Evolutionary conservation across 2,329 filamentous ascomycete genomes (phyloP), one percentile per base, ranked within the genome.

Genomic region (Talaromyces sp.): DNA sequence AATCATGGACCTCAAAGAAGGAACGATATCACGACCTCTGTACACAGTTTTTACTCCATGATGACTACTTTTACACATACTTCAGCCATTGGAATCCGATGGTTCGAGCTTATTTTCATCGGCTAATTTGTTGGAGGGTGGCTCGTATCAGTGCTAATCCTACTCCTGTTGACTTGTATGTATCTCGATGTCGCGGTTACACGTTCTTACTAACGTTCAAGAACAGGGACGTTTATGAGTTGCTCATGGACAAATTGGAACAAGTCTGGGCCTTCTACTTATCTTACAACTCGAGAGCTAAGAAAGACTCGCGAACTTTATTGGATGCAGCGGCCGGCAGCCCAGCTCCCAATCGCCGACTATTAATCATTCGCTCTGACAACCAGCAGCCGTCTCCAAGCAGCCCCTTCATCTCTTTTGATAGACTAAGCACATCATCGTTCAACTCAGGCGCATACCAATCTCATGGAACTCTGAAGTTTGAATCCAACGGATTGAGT

Each of bases 1-100:
- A 88, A 59, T 84, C 85, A 1, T 80, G 94, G 61, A 80, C 83
- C 10, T 80, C 81, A 35, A 82, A 89, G 56, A 81, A 86, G 2
- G 75, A 78, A 53, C 82, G 89, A 52, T 95, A 93, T 72, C 79
- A 82, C 58, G 77, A 81, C 13, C 70, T 96, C 17, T 95, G 89
- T 69, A 66, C 88, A 28, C 84, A 85, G 21, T 92, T 94, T 78
- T 75, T 97, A 39, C 77, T 97, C 11, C 82, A 86, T 6, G 86
- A 89, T 56, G 80, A 86, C 25, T 82, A 88, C 2, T 96, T 96
- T 70, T 85, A 89, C 67, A 84, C 84, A 61, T 86, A 91, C 61
- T 97, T 96, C 75, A 93, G 89, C 68, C 91, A 96, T 67, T 96
- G 92, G 91, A 96, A 90, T 67, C 91, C 92, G 0, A 96, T 96